phyloP scores from a whole-genome alignment of 768 basidiomycete genomes.

The Lyophyllum shimeji region DNA sequence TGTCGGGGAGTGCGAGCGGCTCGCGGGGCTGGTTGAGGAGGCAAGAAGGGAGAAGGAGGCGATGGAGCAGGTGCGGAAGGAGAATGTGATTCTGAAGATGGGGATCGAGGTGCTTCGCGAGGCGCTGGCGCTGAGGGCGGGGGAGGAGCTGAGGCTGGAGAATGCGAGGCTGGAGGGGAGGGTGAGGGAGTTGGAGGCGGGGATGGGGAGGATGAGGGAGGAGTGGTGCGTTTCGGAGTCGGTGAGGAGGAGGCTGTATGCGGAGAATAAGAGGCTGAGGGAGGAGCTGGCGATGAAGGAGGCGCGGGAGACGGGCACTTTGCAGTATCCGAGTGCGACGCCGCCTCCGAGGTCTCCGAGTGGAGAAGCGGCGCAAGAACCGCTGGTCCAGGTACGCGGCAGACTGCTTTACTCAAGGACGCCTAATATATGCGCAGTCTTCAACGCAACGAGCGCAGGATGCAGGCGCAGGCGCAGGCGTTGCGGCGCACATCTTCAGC shows the following conservation, averaged over 20 bases:
- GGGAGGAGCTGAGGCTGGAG: background rate
- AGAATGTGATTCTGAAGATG: background rate
- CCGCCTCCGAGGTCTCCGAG: no score
- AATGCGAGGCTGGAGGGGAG: background rate
- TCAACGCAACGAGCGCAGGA: no score
- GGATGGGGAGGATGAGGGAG: background rate
- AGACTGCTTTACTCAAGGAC: no score
- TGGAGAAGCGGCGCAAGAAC: no score
- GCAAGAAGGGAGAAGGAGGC: background rate
- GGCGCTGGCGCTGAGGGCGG: background rate
- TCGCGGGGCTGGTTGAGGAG: background rate
- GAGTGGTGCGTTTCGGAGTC: slow-evolving; percentile 4
- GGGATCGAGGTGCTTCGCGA: background rate
- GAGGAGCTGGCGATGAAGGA: slow-evolving; percentile 1
- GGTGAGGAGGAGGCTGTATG: background rate
- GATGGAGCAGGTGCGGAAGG: background rate
- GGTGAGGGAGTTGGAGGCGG: background rate
- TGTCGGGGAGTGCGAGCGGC: background rate
- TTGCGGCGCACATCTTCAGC: no score
- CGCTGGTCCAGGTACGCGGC: no score
- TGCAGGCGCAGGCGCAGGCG: no score
- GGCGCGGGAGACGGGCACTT: background rate
- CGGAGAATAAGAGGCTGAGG: slow-evolving; percentile 1
- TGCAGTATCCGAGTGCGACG: background rate
- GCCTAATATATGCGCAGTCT: no score